Percentiles rank a stretch among this genome's conserved stretches.
Evolutionary conservation across 768 basidiomycete genomes (phyloP).

Genomic region (Podaxis rugospora): DNA sequence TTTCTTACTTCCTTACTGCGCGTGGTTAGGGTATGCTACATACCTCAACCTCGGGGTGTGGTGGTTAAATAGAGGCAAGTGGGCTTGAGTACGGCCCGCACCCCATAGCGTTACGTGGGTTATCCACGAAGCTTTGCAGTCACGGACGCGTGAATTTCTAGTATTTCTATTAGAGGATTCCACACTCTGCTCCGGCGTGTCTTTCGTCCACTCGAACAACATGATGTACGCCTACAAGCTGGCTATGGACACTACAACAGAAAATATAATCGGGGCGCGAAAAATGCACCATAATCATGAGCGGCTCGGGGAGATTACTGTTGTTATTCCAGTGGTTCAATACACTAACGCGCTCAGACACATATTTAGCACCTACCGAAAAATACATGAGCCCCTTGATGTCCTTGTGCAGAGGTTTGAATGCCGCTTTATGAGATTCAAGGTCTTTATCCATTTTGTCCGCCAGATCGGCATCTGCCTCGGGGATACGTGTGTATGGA

Average conservation of each 20-base stretch:
- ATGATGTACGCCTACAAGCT: no score
- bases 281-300: no score
- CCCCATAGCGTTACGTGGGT: background rate
- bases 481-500: slow-evolving; percentile 43
- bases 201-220: no score
- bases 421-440: slow-evolving; percentile 45
- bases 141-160: no score
- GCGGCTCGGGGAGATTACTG: background rate
- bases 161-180: no score
- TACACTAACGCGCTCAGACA: background rate
- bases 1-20: slow-evolving; percentile 61
- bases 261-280: no score
- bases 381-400: slow-evolving; percentile 36
- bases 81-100: background rate
- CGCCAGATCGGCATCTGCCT: slow-evolving; percentile 28
- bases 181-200: no score
- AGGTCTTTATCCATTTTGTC: slow-evolving; percentile 23
- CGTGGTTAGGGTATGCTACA: slow-evolving; percentile 61
- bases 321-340: background rate
- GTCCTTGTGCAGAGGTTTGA: slow-evolving; percentile 36
- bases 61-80: slow-evolving; percentile 39
- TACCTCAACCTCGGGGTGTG: slow-evolving; percentile 68
- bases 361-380: slow-evolving; percentile 22
- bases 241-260: no score
- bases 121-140: no score